Percentiles rank a stretch among this genome's conserved stretches.
phyloP scores from a whole-genome alignment of 768 basidiomycete species.

The Mycena rosella region DNA sequence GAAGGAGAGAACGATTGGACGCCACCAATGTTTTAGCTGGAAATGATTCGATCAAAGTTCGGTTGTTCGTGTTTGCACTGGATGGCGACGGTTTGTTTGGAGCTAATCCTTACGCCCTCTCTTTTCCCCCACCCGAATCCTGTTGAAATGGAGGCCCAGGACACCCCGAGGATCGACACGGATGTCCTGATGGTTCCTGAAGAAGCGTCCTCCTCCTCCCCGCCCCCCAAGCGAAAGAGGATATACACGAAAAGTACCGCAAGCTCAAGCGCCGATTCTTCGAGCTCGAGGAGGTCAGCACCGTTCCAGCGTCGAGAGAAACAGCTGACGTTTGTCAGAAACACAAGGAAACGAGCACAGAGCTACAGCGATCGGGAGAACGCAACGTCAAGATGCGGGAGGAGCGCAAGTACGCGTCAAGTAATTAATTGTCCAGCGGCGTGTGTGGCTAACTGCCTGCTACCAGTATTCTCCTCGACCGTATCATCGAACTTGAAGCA shows the following conservation, averaged over 20 bases:
- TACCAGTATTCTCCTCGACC: slow-evolving; percentile 65
- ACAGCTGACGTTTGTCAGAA: slow-evolving; percentile 57
- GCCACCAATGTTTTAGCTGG: neutral
- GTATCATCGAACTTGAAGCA: slow-evolving; percentile 71
- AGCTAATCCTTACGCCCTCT: slow-evolving; percentile 18
- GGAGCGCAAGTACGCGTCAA: slow-evolving; percentile 68
- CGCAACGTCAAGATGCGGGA: slow-evolving; percentile 71
- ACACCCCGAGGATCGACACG: neutral
- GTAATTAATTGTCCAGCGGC: slow-evolving; percentile 40
- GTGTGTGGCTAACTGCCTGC: slow-evolving; percentile 3
- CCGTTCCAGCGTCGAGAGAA: slow-evolving; percentile 36
- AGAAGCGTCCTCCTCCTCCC: neutral
- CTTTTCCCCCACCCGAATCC: neutral
- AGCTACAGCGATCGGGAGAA: slow-evolving; percentile 71
- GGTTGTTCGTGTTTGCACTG: neutral
- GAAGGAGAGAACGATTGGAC: neutral
- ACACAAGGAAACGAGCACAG: slow-evolving; percentile 69
- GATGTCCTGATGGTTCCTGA: neutral
- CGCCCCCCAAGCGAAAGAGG: slow-evolving; percentile 55
- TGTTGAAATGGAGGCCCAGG: neutral
- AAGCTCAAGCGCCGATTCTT: slow-evolving; percentile 75
- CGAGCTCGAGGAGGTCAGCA: slow-evolving; percentile 78
- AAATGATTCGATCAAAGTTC: neutral
- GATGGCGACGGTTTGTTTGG: slow-evolving; percentile 31
- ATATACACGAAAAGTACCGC: slow-evolving; percentile 70